Evolutionary conservation across 1,284 basidiomycete genomes (phyloP), one percentile per base, ranked within the genome.

Genomic region (Cryptococcus neoformans): DNA sequence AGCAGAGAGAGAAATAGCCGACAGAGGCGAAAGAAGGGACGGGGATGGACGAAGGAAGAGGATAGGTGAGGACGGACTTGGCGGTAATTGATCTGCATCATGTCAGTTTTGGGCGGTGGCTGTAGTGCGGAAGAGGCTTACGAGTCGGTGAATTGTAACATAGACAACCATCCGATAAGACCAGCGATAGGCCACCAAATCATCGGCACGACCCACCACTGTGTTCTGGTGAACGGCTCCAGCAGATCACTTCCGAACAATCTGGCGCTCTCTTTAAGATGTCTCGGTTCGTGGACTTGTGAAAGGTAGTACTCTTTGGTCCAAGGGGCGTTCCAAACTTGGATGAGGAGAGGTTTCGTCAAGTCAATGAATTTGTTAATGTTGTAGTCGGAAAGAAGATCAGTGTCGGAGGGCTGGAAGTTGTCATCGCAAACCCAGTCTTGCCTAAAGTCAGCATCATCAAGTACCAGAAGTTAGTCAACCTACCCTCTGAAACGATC

Each of bases 221-320:
- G 80, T 36, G 95, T 97, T 44, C 88, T 83, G 0, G 93, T 96
- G 71, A 89, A 86, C 56, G 90, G 54, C 42, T 99, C 95, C 40
- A 98, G 85, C 62, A 87, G 83, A 57, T 83, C 81, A 6, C 87
- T 86, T 14, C 88, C 88, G 74, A 99, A 98, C 62, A 99, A 81
- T 60, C 90, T 85, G 0, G 93, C 93, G 10, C 92, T 87, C 49
- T 93, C 83, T 36, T 87, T 82, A 53, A 96, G 76, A 77, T 99
- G 96, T 49, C 95, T 86, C 6, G 95, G 90, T 77, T 95, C 92
- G 77, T 99, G 95, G 0, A 99, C 92, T 77, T 99, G 95, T 70
- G 91, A 84, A 53, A 99, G 82, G 76, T 99, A 99, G 75, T 96
- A 99, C 21, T 89, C 85, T 81, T 99, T 99, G 70, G 88, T 87